Conservation (phyloP, 1,284 basidiomycete genomes). For the Apiotrichum gamsii region DNA sequence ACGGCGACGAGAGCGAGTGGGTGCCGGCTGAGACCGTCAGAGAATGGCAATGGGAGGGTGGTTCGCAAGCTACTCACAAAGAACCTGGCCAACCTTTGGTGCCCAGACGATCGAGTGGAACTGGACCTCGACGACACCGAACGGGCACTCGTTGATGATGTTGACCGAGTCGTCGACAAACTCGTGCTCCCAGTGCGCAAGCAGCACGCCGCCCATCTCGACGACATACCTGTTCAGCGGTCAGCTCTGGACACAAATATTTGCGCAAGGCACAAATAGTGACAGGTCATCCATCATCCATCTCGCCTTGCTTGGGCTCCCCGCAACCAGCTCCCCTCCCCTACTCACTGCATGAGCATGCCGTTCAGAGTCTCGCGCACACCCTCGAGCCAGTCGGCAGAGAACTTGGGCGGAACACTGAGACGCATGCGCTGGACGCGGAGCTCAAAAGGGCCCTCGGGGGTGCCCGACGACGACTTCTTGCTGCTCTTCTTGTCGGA, state of each 20-base stretch:
- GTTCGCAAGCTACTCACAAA: constrained; percentile 55
- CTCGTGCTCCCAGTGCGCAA: constrained; percentile 71
- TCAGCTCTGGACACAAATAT: neutral
- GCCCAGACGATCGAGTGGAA: constrained; percentile 88
- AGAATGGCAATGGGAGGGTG: neutral
- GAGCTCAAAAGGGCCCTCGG: constrained; percentile 58
- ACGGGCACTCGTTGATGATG: constrained; percentile 81
- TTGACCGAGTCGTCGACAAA: constrained; percentile 65
- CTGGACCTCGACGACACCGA: constrained; percentile 64
- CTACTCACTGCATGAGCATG: constrained; percentile 80
- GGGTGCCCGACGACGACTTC: neutral
- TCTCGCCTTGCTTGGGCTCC: neutral
- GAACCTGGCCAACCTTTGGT: constrained; percentile 74
- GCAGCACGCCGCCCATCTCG: constrained; percentile 75
- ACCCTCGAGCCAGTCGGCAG: constrained; percentile 61
- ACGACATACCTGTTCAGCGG: constrained; percentile 67
- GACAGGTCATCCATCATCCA: neutral
- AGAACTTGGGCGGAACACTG: constrained; percentile 77
- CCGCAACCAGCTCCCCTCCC: neutral
- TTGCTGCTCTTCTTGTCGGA: constrained; percentile 14
- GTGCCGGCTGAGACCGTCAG: constrained; percentile 60
- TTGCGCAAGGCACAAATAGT: too few species aligned
- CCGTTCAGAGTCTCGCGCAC: constrained; percentile 83
- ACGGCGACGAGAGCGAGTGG: constrained; percentile 84
- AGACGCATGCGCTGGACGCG: constrained; percentile 62